Percentiles rank a stretch among this genome's conserved stretches.
Conservation (phyloP, 345 rosid genomes). For the Lumnitzera racemosa region DNA sequence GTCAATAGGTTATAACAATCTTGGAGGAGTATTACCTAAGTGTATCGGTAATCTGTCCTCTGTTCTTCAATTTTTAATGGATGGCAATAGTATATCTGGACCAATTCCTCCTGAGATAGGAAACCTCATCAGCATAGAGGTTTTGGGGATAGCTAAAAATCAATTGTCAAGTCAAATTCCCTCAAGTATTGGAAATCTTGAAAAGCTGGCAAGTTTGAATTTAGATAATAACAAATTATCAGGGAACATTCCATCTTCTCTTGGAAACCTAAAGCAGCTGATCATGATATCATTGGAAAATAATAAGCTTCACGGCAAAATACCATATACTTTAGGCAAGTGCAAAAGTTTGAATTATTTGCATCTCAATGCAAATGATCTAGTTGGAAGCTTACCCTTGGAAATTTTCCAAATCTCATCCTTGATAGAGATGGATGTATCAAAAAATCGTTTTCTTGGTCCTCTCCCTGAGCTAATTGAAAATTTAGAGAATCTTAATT, state of each 20-base stretch:
- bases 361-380: not conserved
- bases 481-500: slow-evolving; percentile 1
- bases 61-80: not conserved
- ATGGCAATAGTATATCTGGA: not conserved
- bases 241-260: slow-evolving; percentile 1
- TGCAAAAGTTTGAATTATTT: not conserved
- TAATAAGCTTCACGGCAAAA: slow-evolving; percentile 7
- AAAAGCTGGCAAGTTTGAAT: not conserved
- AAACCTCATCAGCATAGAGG: not conserved
- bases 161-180: slow-evolving; percentile 8
- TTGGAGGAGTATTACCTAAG: not conserved
- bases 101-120: not conserved
- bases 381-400: not conserved
- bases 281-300: not conserved
- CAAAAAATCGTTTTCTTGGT: slow-evolving; percentile 4
- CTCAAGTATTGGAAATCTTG: slow-evolving; percentile 3
- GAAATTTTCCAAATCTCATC: not conserved
- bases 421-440: not conserved
- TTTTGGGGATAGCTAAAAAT: not conserved
- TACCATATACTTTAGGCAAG: slow-evolving; percentile 1
- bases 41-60: not conserved
- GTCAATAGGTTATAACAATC: fast-evolving
- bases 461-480: slow-evolving; percentile 5
- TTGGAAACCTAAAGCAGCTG: slow-evolving; percentile 6
- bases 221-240: slow-evolving; percentile 4